Percentiles rank a stretch among this genome's conserved stretches.
These are phyloP conservation scores for Ramaria rubella DNA, from an alignment of 768 basidiomycete genomes.

Conservation along the genomic window DNA sequence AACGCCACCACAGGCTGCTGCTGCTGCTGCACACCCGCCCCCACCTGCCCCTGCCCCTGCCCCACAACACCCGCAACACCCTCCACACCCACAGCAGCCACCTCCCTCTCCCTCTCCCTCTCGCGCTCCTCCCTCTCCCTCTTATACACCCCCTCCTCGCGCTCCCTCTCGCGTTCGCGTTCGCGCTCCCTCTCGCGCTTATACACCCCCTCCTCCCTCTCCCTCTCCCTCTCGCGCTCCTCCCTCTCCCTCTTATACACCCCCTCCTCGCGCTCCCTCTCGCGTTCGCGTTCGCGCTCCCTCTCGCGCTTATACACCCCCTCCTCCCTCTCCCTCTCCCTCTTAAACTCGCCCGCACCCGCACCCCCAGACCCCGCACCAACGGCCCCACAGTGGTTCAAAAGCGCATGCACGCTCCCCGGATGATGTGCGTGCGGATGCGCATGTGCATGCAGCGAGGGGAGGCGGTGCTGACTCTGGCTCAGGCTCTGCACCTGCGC, in stretches of 20 bases:
- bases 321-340: no score
- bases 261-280: not conserved
- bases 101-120: not conserved
- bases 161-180: not conserved
- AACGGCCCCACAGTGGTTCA: not conserved
- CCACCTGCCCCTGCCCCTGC: not conserved
- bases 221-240: not conserved
- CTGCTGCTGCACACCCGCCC: not conserved
- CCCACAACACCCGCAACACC: not conserved
- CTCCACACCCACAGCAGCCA: not conserved
- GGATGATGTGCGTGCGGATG: slow-evolving; percentile 28
- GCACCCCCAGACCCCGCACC: no score
- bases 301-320: not conserved
- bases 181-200: not conserved
- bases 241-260: not conserved
- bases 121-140: not conserved
- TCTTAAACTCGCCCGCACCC: no score
- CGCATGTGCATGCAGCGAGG: slow-evolving; percentile 35
- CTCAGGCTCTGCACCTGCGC: not conserved
- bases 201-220: not conserved
- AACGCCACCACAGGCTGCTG: not conserved
- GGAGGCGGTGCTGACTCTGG: not conserved
- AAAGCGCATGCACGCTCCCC: not conserved
- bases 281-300: not conserved
- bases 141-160: not conserved